Evolutionary conservation across 768 basidiomycete genomes (phyloP).

Genomic region (Boletus sp.): DNA sequence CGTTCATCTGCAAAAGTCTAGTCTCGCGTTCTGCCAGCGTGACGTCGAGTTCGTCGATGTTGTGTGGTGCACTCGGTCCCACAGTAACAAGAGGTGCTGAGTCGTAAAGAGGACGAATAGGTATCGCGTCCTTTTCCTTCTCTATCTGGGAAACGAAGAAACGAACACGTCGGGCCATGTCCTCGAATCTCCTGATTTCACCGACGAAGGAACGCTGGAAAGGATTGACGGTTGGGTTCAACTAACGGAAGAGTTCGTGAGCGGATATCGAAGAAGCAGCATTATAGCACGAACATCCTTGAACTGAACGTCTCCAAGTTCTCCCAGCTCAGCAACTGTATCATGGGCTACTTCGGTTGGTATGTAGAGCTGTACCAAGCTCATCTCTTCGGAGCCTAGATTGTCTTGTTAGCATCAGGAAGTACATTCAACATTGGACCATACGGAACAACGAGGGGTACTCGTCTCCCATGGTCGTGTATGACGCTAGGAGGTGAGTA

Average conservation of each 20-base stretch:
- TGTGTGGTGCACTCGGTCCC: slow-evolving; percentile 90
- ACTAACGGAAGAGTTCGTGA: slow-evolving; percentile 41
- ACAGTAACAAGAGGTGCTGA: slow-evolving; percentile 84
- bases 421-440: background rate
- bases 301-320: slow-evolving; percentile 94
- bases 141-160: slow-evolving; percentile 87
- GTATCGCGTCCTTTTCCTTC: slow-evolving; percentile 79
- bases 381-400: slow-evolving; percentile 95
- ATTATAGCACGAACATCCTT: slow-evolving; percentile 73
- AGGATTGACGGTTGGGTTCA: slow-evolving; percentile 93
- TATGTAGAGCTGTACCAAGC: slow-evolving; percentile 94
- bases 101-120: slow-evolving; percentile 82
- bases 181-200: slow-evolving; percentile 92
- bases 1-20: slow-evolving; percentile 86
- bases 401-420: slow-evolving; percentile 4
- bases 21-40: slow-evolving; percentile 85
- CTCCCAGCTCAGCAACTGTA: slow-evolving; percentile 91
- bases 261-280: background rate
- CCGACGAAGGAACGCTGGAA: slow-evolving; percentile 98
- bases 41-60: slow-evolving; percentile 89
- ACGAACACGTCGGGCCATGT: slow-evolving; percentile 92
- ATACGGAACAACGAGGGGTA: slow-evolving; percentile 84
- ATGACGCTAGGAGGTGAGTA: background rate
- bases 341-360: slow-evolving; percentile 98
- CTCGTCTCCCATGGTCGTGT: slow-evolving; percentile 61